Base-by-base conservation (phyloP, 257 asterid species). In the Primulina eburnea region DNA sequence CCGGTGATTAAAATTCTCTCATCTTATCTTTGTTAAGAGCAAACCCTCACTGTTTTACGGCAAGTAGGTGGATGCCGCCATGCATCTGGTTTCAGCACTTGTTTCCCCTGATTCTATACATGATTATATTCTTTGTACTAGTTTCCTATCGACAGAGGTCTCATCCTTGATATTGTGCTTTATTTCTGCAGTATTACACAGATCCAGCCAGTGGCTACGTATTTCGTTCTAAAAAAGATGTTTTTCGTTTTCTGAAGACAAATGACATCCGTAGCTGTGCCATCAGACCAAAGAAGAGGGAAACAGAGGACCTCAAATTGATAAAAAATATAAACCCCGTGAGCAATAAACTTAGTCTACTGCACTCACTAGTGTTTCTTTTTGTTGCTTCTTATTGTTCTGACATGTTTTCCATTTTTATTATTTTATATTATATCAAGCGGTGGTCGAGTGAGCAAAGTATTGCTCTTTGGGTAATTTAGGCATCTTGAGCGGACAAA, bases 161-260 rank as follows among this genome's bases (percentile, higher is more conserved):
- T 8, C 2, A 16, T 47, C 56, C 56, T 47, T 47, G 20, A 47
- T 14, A 16, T 47, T 47, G 20, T 47, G 55, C 53, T 65, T 29
- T 20, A 65, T 72, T 60, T 65, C 65, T 68, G 78, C 94, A 90
- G 96, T 88, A 34, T 53, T 90, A 83, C 79, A 76, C 73, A 2
- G 97, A 90, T 73, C 89, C 89, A 16, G 72, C 65, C 59, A 83
- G 86, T 53, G 95, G 92, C 63, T 88, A 85, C 60, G 71, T 66
- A 35, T 87, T 90, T 57, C 83, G 82, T 61, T 88, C 97, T 59
- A 88, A 84, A 78, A 66, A 30, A 65, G 97, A 88, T 79, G 96
- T 70, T 60, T 55, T 77, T 64, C 87, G 97, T 66, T 90, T 77
- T 80, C 75, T 88, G 75, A 66, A 77, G 63, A 82, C 86, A 59